Conservation (phyloP, 805 yeast species). For the Candida sakaeoensis region DNA sequence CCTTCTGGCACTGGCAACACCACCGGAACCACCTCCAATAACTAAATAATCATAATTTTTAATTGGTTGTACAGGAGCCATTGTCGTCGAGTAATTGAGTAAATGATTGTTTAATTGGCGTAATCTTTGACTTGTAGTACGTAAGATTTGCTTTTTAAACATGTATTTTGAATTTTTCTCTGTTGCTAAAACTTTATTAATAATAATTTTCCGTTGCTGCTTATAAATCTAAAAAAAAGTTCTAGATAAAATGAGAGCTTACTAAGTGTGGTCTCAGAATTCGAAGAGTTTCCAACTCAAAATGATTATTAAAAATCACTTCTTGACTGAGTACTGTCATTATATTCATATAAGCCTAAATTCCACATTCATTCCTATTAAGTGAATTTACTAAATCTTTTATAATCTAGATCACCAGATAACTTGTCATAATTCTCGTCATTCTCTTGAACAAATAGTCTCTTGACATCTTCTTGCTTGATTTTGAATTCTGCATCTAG, state of each 20-base stretch:
- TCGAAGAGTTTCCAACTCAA: no score
- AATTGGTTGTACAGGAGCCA: slow-evolving; percentile 50
- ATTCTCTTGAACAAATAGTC: background rate
- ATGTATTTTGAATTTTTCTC: slow-evolving; percentile 4
- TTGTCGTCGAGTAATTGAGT: slow-evolving; percentile 18
- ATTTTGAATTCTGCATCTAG: slow-evolving; percentile 30
- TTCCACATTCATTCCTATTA: no score
- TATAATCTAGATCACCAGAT: slow-evolving; percentile 22
- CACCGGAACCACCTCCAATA: slow-evolving; percentile 99
- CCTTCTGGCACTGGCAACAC: slow-evolving; percentile 97
- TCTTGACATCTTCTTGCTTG: slow-evolving; percentile 8
- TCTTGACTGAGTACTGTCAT: no score
- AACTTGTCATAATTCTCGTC: slow-evolving; percentile 7
- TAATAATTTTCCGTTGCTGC: background rate
- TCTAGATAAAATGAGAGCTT: slow-evolving; percentile 11
- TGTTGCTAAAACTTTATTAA: background rate
- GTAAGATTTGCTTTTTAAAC: slow-evolving; percentile 13
- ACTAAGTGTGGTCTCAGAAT: slow-evolving; percentile 13
- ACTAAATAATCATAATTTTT: slow-evolving; percentile 85
- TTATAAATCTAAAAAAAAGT: background rate
- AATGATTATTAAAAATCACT: no score
- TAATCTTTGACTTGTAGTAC: slow-evolving; percentile 16
- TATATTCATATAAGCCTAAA: no score
- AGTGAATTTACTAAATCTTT: slow-evolving; percentile 22
- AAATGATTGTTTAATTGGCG: slow-evolving; percentile 28